Base-by-base conservation (phyloP, 768 basidiomycete genomes). In the Tylopilus rubrobrunneus region DNA sequence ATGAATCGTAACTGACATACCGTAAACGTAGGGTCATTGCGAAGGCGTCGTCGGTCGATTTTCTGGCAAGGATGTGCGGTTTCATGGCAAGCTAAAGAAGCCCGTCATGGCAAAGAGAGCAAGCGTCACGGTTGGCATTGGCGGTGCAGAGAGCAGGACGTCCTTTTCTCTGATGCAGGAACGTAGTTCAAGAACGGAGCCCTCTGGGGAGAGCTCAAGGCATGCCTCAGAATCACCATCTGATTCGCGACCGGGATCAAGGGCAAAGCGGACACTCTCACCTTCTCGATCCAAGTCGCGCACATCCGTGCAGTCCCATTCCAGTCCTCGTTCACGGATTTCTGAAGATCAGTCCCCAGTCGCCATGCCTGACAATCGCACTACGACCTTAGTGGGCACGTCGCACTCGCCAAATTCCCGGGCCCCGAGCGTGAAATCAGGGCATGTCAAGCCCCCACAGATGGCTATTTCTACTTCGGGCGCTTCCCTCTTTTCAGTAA, bases 11-110 rank as follows among this genome's bases (percentile, higher is more conserved):
- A 11, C 63, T 56, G 25, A 60, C 39, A 27, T 10, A n/a, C 29
- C 28, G 21, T 28, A 10, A 5, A 12, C 21, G 8, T 14, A 91
- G 89, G 91, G 92, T 5, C 88, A 85, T 59, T 94, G 91, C 63
- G 91, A 94, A 71, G 91, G 86, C 49, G 87, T 93, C 49, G 87
- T 93, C 3, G 91, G 91, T 10, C 78, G 82, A 6, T 92, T 94
- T 64, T 71, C 72, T 17, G 83, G 79, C 0, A 58, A 68, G 21
- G 73, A 85, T 53, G 91, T 94, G 10, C 78, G 73, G 7, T 89
- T 92, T 63, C 83, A 83, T 55, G 75, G 79, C 3, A 87, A 83
- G 59, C 79, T 94, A 56, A 93, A 94, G 75, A 84, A 82, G 50
- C 87, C 89, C 0, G 74, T 93, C 57, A 85, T 87, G 76, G 79